Evolutionary conservation across 306 rosid species (phyloP), one percentile per base, ranked within the genome.

Genomic region (Gleditsia sinensis): DNA sequence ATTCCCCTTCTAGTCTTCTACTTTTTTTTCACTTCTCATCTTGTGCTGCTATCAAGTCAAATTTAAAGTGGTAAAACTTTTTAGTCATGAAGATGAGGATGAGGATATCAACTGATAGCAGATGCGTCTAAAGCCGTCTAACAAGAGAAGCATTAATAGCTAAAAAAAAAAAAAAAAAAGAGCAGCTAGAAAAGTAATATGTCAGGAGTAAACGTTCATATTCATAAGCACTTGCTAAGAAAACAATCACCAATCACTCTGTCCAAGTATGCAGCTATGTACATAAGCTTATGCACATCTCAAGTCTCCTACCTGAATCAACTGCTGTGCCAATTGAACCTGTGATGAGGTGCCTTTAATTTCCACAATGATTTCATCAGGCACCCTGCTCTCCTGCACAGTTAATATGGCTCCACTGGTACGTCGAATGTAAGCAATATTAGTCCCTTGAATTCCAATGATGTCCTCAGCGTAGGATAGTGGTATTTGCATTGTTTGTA

Each of bases 401-500:
- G 93, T 94, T 83, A 94, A 78, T 76, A 88, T 82, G 82, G 98
- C 98, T 71, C 99, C 97, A 56, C 99, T 94, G 54, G 89, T 87
- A 19, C 92, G 92, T 14, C 98, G 98, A 76, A 94, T 92, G 83
- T 80, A 92, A 64, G 91, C 99, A 57, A 94, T 94, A 79, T 86
- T 94, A 36, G 92, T 70, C 76, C 99, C 99, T 84, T 91, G 96
- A 77, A 90, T 75, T 55, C 99, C 99, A 73, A 94, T 92, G 57
- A 94, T 94, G 79, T 90, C 96, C 85, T 94, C 99, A 0, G 98
- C 99, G 66, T 90, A 94, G 58, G 99, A 90, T 19, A 94, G 79
- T 55, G 99, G 99, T 77, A 94, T 86, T 89, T 92, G 97, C 98
- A 94, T 90, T 49, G 99, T 94, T 85, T 94, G 99, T 19, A 92